These are phyloP conservation scores for Selaginella moellendorffii DNA, from an alignment of 75 land plant species.

Conservation along the genomic window DNA sequence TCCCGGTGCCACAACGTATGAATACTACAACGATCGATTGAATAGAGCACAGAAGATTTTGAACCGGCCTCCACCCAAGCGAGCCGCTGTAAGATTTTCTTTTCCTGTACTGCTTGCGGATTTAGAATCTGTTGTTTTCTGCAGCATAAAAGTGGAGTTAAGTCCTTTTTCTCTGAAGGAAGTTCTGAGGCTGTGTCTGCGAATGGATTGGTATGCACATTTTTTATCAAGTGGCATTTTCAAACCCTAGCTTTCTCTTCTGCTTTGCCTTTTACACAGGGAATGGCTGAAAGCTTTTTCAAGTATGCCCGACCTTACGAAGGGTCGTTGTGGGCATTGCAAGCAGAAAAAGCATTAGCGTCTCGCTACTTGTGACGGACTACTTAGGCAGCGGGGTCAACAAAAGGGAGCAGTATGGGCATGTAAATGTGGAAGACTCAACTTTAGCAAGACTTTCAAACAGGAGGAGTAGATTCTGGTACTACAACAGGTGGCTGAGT, in stretches of 20 bases:
- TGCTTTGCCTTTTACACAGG: neutral
- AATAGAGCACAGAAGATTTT: neutral
- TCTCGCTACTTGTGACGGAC: neutral
- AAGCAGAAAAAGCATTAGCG: constrained; percentile 13
- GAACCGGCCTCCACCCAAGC: neutral
- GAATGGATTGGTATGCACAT: constrained; percentile 11
- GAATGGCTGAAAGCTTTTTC: constrained; percentile 11
- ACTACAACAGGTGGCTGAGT: too few relatives aligned
- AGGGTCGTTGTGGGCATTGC: constrained; percentile 8
- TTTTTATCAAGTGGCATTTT: too few relatives aligned
- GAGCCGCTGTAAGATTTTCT: neutral
- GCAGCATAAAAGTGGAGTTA: constrained; percentile 7
- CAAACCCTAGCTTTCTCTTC: too few relatives aligned
- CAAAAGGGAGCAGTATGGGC: too few relatives aligned
- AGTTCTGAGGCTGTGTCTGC: constrained; percentile 6
- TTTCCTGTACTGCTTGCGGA: neutral
- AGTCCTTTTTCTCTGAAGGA: constrained; percentile 14
- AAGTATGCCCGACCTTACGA: constrained; percentile 9
- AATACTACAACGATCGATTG: neutral
- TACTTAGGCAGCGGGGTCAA: too few relatives aligned
- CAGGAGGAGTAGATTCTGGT: too few relatives aligned
- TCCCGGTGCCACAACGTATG: neutral
- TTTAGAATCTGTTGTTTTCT: neutral
- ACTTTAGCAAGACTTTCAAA: too few relatives aligned
- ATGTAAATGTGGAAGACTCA: too few relatives aligned